Percentiles rank a stretch among this genome's conserved stretches.
Conservation (phyloP, 192 early-diverging fungal species). For the Geranomyces michiganensis region DNA sequence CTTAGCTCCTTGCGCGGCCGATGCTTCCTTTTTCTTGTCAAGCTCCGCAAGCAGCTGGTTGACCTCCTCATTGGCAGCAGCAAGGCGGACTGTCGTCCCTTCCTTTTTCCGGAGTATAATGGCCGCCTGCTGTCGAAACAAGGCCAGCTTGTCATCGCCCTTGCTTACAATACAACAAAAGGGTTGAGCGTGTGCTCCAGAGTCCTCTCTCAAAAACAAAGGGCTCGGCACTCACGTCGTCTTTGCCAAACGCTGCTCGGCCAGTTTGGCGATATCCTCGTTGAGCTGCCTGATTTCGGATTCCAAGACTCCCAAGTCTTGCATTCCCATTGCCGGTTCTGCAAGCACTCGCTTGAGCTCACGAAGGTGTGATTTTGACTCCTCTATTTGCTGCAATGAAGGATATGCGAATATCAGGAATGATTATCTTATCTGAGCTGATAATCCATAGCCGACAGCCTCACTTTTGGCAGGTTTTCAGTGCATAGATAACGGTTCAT, state of each 20-base stretch:
- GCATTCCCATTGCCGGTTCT: conserved; percentile 44
- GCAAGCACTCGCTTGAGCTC: conserved; percentile 53
- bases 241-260: conserved; percentile 54
- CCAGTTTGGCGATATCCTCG: conserved; percentile 51
- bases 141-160: conserved; percentile 62
- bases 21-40: conserved; percentile 45
- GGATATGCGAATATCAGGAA: background rate
- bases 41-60: conserved; percentile 38
- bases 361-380: conserved; percentile 44
- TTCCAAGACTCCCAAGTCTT: conserved; percentile 53
- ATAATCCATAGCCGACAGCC: background rate
- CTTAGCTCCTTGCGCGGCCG: conserved; percentile 35
- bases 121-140: conserved; percentile 64
- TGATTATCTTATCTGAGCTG: background rate
- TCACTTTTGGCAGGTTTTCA: conserved; percentile 60
- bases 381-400: conserved; percentile 40
- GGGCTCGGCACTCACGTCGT: conserved; percentile 35
- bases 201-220: background rate
- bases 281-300: conserved; percentile 53
- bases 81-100: conserved; percentile 48
- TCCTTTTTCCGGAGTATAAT: conserved; percentile 66
- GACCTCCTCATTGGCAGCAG: conserved; percentile 45
- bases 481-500: conserved; percentile 62
- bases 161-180: conserved; percentile 32
- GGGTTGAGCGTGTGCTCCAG: background rate